Conservation (phyloP, 495 filamentous ascomycete species). For the Neurospora cerealis region DNA sequence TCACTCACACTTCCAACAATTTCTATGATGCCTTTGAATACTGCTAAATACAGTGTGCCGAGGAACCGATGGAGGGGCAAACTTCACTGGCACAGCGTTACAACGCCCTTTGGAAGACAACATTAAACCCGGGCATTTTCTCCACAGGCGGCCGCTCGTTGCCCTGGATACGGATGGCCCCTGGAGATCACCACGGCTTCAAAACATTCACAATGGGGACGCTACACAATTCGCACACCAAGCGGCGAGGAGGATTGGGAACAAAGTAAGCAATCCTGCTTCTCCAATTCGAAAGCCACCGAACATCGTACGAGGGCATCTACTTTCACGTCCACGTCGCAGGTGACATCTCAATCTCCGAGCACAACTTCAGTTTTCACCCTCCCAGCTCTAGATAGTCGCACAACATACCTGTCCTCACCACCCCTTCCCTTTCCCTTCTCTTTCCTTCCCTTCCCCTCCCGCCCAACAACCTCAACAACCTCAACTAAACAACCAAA, state of each 20-base stretch:
- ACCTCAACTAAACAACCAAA: slow-evolving; percentile 5
- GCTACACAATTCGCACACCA: background rate
- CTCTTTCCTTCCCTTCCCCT: background rate
- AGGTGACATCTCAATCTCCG: background rate
- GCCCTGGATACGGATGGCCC: background rate
- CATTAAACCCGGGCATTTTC: background rate
- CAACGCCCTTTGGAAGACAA: background rate
- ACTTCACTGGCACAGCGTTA: background rate
- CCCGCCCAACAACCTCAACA: too few species aligned
- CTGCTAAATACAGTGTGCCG: background rate
- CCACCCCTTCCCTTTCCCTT: background rate
- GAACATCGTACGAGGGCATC: background rate
- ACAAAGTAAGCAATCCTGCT: background rate
- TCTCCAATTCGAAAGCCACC: background rate
- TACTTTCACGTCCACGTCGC: background rate
- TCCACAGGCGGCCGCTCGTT: background rate
- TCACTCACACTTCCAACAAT: background rate
- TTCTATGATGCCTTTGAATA: background rate
- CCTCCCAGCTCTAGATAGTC: background rate
- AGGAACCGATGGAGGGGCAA: background rate
- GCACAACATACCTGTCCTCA: background rate
- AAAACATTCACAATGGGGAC: background rate
- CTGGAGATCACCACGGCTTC: background rate
- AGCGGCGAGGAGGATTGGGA: background rate
- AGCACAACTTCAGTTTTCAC: background rate